Evolutionary conservation across 208 protist genomes (phyloP).

Genomic region (Herpetomonas tarakana): DNA sequence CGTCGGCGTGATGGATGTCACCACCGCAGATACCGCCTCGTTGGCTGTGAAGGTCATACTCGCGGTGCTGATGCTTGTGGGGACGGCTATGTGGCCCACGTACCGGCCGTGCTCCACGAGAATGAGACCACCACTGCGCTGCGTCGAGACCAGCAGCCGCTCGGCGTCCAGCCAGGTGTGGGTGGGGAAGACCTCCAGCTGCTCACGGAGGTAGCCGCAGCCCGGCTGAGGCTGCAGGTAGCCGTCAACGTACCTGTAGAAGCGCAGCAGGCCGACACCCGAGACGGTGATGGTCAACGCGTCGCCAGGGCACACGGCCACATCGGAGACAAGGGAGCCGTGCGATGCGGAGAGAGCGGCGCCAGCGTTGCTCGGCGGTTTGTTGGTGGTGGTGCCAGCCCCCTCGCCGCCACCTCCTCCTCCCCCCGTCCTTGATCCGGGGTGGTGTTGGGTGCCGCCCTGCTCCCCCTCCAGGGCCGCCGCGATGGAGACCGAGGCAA

Average conservation of each 20-base stretch:
- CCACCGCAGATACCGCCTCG: constrained; percentile 2
- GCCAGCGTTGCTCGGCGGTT: neutral
- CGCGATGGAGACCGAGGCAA: constrained; percentile 53
- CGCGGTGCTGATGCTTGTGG: neutral
- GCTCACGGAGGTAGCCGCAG: constrained; percentile 46
- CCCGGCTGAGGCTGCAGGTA: constrained; percentile 68
- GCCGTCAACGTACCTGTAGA: constrained; percentile 90
- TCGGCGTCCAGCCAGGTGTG: constrained; percentile 88
- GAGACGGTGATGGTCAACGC: constrained; percentile 86
- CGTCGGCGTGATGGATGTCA: constrained; percentile 45
- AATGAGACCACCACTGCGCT: constrained; percentile 67
- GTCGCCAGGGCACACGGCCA: constrained; percentile 86
- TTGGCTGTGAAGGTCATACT: neutral
- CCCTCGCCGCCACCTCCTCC: neutral
- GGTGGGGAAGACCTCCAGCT: constrained; percentile 79
- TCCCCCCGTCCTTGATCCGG: neutral
- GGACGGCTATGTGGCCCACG: constrained; percentile 32
- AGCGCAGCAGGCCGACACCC: constrained; percentile 89
- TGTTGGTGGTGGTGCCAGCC: neutral
- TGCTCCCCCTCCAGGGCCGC: neutral
- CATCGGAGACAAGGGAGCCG: constrained; percentile 45
- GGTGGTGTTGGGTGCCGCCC: neutral
- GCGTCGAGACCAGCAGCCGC: constrained; percentile 86
- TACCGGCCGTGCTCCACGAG: constrained; percentile 79
- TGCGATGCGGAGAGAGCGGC: neutral